Percentiles rank a stretch among this genome's conserved stretches.
Conservation (phyloP, 1,284 basidiomycete species). For the Cutaneotrichosporon sp. region DNA sequence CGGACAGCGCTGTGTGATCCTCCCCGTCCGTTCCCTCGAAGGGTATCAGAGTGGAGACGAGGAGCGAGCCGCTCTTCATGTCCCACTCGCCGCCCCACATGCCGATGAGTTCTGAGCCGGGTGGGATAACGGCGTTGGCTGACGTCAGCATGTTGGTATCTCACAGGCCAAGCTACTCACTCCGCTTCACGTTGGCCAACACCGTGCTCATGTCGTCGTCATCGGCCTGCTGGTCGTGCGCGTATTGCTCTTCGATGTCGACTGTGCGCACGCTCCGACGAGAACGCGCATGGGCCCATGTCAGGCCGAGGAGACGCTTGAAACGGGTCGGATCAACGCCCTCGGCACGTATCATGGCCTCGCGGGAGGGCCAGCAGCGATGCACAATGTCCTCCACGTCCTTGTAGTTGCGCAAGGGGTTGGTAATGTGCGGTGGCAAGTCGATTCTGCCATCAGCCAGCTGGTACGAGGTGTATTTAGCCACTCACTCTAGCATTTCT, state of each 20-base stretch:
- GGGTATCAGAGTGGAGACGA: conserved; percentile 46
- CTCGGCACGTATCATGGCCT: conserved; percentile 42
- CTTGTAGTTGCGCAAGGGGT: conserved; percentile 36
- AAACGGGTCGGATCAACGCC: conserved; percentile 36
- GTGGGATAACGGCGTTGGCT: conserved; percentile 46
- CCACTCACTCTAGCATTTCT: conserved; percentile 46
- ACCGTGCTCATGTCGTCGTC: conserved; percentile 43
- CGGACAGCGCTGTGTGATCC: conserved; percentile 42
- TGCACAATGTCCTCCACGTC: conserved; percentile 45
- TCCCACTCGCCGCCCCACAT: conserved; percentile 50
- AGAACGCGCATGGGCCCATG: conserved; percentile 44
- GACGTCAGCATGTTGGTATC: background rate
- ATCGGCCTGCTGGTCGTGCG: conserved; percentile 28
- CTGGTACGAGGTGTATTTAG: background rate
- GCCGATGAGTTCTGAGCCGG: conserved; percentile 44
- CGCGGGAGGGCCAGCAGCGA: conserved; percentile 44
- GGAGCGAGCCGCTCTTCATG: conserved; percentile 44
- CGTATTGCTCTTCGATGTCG: conserved; percentile 43
- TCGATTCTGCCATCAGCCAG: conserved; percentile 32
- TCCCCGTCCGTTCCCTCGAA: conserved; percentile 50
- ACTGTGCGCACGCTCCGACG: conserved; percentile 38
- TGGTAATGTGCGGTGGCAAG: conserved; percentile 30
- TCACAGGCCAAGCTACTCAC: conserved; percentile 21
- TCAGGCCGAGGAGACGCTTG: conserved; percentile 42
- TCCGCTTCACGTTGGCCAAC: conserved; percentile 40